Percentiles rank a stretch among this genome's conserved stretches.
Evolutionary conservation across 176 grass and related monocot genomes (phyloP).

Genomic region (Olyra latifolia): DNA sequence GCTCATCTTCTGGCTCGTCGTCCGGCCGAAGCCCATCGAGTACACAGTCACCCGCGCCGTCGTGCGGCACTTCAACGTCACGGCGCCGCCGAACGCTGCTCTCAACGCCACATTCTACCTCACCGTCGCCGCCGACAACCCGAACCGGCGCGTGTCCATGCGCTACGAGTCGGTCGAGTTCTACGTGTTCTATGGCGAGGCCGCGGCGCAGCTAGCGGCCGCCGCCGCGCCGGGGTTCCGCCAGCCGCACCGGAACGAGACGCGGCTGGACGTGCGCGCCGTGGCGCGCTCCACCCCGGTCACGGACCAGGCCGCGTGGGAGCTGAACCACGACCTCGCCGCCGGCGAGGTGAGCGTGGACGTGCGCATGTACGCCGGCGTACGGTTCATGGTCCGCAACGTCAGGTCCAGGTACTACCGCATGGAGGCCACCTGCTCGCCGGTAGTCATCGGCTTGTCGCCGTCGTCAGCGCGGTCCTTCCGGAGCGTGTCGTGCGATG

Average conservation of each 20-base stretch:
- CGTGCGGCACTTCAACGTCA: slow-evolving; percentile 61
- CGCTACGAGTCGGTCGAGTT: slow-evolving; percentile 54
- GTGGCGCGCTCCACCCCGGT: slow-evolving; percentile 45
- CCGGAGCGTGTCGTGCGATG: slow-evolving; percentile 58
- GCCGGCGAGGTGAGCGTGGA: slow-evolving; percentile 50
- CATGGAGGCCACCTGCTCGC: slow-evolving; percentile 53
- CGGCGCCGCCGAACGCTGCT: neutral
- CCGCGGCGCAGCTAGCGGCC: slow-evolving; percentile 45
- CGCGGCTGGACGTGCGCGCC: slow-evolving; percentile 48
- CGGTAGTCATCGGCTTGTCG: slow-evolving; percentile 55
- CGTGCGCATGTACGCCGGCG: slow-evolving; percentile 42
- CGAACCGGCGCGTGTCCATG: slow-evolving; percentile 64
- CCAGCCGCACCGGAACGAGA: slow-evolving; percentile 68
- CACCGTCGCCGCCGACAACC: slow-evolving; percentile 55
- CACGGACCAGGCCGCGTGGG: slow-evolving; percentile 21
- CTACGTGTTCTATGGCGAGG: slow-evolving; percentile 49
- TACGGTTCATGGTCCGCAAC: slow-evolving; percentile 50
- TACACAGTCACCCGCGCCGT: slow-evolving; percentile 53
- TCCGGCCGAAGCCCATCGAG: slow-evolving; percentile 67
- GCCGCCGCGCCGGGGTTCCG: slow-evolving; percentile 42
- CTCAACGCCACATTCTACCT: slow-evolving; percentile 80
- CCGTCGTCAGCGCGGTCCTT: slow-evolving; percentile 43
- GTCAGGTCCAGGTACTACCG: slow-evolving; percentile 52
- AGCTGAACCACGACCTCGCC: slow-evolving; percentile 56
- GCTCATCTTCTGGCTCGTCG: slow-evolving; percentile 75